Conservation (phyloP, 2,329 filamentous ascomycete species). For the Diaporthe longicolla region DNA sequence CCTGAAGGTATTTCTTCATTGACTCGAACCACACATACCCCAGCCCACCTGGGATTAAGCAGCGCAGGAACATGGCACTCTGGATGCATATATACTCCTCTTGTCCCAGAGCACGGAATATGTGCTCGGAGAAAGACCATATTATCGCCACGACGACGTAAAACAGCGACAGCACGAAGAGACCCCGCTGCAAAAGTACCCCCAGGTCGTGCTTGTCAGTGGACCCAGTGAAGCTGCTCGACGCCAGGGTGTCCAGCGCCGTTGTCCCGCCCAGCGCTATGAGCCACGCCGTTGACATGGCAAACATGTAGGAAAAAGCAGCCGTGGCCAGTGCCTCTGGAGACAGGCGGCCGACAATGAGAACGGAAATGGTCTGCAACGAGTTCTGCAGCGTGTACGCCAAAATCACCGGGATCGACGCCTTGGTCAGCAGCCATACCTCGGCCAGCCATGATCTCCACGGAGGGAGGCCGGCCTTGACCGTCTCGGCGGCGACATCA, state of each 20-base stretch:
- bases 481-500: constrained; percentile 24
- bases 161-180: constrained; percentile 79
- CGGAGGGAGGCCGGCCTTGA: constrained; percentile 41
- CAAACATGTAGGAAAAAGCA: constrained; percentile 94
- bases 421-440: constrained; percentile 76
- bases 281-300: constrained; percentile 89
- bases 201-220: constrained; percentile 84
- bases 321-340: constrained; percentile 85
- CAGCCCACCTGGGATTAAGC: constrained; percentile 83
- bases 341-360: constrained; percentile 84
- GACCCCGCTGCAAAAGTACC: constrained; percentile 81
- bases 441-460: constrained; percentile 67
- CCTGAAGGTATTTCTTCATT: constrained; percentile 90
- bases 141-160: constrained; percentile 80
- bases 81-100: constrained; percentile 82
- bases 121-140: constrained; percentile 80
- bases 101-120: constrained; percentile 83
- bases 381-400: constrained; percentile 91
- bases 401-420: constrained; percentile 83
- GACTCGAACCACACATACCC: constrained; percentile 91
- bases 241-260: constrained; percentile 87
- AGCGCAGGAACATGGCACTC: constrained; percentile 79
- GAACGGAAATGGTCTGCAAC: constrained; percentile 84
- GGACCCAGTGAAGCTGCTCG: constrained; percentile 85
- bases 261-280: constrained; percentile 89